Evolutionary conservation across 148 eudicot genomes (phyloP).

Genomic region (Vaccinium darrowii): DNA sequence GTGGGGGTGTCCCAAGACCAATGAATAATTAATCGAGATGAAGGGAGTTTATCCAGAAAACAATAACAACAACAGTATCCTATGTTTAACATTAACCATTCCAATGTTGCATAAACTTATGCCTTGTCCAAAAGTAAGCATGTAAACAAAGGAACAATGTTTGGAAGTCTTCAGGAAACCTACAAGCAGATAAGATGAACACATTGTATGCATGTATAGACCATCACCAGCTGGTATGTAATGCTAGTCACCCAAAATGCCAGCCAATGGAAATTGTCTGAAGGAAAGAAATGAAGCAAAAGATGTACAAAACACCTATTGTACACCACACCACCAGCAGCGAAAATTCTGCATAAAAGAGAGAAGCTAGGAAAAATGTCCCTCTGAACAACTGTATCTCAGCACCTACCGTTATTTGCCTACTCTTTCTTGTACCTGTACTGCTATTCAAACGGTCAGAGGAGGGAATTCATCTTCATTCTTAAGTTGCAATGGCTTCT

Average conservation of each 20-base stretch:
- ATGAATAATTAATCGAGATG: not conserved
- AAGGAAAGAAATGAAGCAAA: not conserved
- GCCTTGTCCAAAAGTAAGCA: not conserved
- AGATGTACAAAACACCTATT: constrained; percentile 10
- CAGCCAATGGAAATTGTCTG: not conserved
- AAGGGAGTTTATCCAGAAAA: not conserved
- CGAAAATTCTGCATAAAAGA: not conserved
- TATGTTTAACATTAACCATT: not conserved
- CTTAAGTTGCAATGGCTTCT: constrained; percentile 29
- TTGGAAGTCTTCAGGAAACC: constrained; percentile 3
- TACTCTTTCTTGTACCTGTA: constrained; percentile 3
- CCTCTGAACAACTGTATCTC: not conserved
- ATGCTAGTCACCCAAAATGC: not conserved
- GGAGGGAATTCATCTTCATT: constrained; percentile 51
- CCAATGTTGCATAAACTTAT: not conserved
- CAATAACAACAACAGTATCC: not conserved
- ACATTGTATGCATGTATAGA: not conserved
- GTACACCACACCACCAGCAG: constrained; percentile 9
- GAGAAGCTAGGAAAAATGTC: not conserved
- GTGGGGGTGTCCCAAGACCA: no score
- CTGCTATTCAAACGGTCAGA: constrained; percentile 22
- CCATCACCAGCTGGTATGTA: not conserved
- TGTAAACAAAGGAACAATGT: not conserved
- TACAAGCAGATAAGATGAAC: not conserved
- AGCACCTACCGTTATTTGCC: constrained; percentile 7